phyloP scores from a whole-genome alignment of 1,284 basidiomycete genomes.

The Cryptococcus sp. region DNA sequence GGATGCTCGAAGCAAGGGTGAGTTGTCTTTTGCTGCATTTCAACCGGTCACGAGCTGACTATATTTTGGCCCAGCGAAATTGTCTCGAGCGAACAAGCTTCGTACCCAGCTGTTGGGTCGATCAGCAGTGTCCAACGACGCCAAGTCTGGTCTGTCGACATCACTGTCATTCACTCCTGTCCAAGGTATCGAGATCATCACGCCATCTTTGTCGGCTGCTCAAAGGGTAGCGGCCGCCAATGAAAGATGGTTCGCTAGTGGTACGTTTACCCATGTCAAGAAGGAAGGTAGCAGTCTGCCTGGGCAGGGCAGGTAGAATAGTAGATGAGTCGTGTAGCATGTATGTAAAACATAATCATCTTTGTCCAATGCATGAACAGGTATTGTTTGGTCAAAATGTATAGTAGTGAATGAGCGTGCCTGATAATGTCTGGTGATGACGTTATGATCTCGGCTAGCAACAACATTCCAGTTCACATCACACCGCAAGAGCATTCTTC shows the following conservation, averaged over 20 bases:
- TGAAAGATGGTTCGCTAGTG: slow-evolving; percentile 85
- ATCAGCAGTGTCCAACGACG: slow-evolving; percentile 61
- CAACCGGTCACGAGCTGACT: too few relatives aligned
- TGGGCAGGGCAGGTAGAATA: slow-evolving; percentile 30
- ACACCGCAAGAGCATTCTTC: background rate
- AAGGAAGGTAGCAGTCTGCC: slow-evolving; percentile 47
- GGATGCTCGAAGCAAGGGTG: slow-evolving; percentile 85
- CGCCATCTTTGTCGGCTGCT: slow-evolving; percentile 66
- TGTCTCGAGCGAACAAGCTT: slow-evolving; percentile 94
- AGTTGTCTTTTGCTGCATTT: slow-evolving; percentile 29
- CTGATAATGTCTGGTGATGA: background rate
- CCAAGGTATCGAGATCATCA: slow-evolving; percentile 93
- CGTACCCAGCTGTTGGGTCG: slow-evolving; percentile 79
- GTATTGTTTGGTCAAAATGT: too few relatives aligned
- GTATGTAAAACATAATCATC: background rate
- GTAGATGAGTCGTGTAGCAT: background rate
- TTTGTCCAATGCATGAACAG: background rate
- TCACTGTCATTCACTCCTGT: slow-evolving; percentile 93
- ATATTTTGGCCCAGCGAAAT: slow-evolving; percentile 65
- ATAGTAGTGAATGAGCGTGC: background rate
- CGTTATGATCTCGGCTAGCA: background rate
- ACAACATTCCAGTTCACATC: too few relatives aligned
- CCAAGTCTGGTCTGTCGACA: slow-evolving; percentile 77
- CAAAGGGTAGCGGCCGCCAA: slow-evolving; percentile 87
- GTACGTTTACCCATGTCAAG: slow-evolving; percentile 64